Evolutionary conservation across 257 asterid species (phyloP).

Genomic region (Rubia yunnanensis): DNA sequence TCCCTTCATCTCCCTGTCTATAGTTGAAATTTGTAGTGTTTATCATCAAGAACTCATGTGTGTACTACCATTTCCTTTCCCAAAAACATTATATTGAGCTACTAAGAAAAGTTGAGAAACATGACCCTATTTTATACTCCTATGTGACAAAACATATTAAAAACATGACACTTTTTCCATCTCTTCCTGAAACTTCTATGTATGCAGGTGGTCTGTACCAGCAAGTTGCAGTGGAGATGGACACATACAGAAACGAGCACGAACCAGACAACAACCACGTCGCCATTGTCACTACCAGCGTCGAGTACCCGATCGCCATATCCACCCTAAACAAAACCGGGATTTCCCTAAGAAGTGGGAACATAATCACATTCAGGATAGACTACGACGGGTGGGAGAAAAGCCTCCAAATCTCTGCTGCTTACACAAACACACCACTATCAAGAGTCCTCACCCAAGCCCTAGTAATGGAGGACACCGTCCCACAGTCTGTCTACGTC

Average conservation of each 20-base stretch:
- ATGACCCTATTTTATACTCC: too few species aligned
- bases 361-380: conserved; percentile 24
- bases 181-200: neutral
- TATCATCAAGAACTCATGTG: too few species aligned
- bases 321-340: conserved; percentile 40
- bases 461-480: conserved; percentile 35
- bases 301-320: conserved; percentile 40
- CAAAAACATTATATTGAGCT: too few species aligned
- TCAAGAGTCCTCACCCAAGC: conserved; percentile 29
- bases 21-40: too few species aligned
- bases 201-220: conserved; percentile 33
- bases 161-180: neutral
- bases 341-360: conserved; percentile 43
- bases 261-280: conserved; percentile 48
- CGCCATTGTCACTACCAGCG: conserved; percentile 45
- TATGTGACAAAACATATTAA: too few species aligned
- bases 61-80: too few species aligned
- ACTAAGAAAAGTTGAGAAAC: too few species aligned
- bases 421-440: conserved; percentile 30
- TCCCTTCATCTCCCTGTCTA: too few species aligned
- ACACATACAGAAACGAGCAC: conserved; percentile 46
- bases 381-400: conserved; percentile 52
- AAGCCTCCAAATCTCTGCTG: conserved; percentile 29
- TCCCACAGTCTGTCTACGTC: conserved; percentile 38
- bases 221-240: conserved; percentile 55